Evolutionary conservation across 2,329 filamentous ascomycete species (phyloP).

Genomic region (Juglanconis sp.): DNA sequence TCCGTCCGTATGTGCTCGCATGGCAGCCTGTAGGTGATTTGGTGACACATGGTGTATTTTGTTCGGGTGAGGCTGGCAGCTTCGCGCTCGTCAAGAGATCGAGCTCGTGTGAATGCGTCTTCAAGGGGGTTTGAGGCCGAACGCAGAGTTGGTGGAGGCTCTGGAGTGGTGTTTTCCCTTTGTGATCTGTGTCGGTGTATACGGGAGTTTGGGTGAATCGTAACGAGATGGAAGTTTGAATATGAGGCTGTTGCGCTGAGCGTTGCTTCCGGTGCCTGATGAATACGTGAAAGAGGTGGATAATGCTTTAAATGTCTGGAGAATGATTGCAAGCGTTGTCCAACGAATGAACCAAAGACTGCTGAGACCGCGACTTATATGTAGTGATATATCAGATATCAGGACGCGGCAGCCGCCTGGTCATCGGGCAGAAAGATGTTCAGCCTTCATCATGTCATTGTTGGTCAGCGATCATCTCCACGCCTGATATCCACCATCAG

Average conservation of each 20-base stretch:
- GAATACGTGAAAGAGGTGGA: neutral
- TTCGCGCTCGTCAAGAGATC: neutral
- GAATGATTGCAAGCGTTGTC: neutral
- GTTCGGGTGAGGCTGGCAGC: neutral
- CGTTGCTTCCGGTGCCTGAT: neutral
- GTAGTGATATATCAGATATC: constrained; percentile 7
- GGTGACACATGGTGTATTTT: constrained; percentile 42
- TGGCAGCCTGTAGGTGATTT: constrained; percentile 46
- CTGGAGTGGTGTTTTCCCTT: no score
- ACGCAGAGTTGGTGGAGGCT: neutral
- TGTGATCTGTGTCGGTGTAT: neutral
- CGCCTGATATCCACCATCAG: constrained; percentile 4
- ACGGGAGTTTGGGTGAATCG: neutral
- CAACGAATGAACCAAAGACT: neutral
- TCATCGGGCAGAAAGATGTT: constrained; percentile 10
- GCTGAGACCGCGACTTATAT: constrained; percentile 10
- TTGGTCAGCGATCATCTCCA: neutral
- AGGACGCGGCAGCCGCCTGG: constrained; percentile 7
- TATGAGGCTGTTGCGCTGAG: neutral
- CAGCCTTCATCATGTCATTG: constrained; percentile 11
- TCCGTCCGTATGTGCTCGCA: constrained; percentile 49
- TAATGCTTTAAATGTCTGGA: neutral
- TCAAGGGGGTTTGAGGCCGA: neutral
- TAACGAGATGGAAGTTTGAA: neutral
- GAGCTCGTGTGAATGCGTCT: no score